These are phyloP conservation scores for Radiomyces spectabilis DNA, from an alignment of 192 early-diverging fungal species.

Conservation along the genomic window DNA sequence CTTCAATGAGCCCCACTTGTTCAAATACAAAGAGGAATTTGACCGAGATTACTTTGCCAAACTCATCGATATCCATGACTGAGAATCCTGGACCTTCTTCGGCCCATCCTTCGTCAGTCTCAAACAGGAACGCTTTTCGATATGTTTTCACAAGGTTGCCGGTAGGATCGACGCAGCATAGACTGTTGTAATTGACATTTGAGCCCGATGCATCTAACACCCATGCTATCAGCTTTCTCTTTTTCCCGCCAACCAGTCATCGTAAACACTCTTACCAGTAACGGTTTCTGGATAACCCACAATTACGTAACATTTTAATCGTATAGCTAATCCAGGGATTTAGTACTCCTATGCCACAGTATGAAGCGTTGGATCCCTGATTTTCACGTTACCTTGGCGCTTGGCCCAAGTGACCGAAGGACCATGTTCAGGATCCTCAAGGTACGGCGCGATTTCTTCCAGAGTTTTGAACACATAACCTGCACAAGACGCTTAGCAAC, in stretches of 20 bases:
- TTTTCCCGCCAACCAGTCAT: too few relatives aligned
- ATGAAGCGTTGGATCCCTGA: too few relatives aligned
- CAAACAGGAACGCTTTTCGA: conserved; percentile 63
- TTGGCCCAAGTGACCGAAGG: conserved; percentile 56
- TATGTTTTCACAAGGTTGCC: conserved; percentile 50
- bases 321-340: conserved; percentile 40
- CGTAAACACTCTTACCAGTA: too few relatives aligned
- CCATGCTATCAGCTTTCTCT: too few relatives aligned
- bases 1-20: too few relatives aligned
- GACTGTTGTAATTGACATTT: conserved; percentile 47
- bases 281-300: conserved; percentile 71
- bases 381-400: conserved; percentile 49
- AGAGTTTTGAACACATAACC: conserved; percentile 58
- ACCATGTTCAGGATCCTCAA: conserved; percentile 49
- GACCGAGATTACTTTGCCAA: conserved; percentile 44
- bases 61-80: conserved; percentile 35
- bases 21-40: neutral
- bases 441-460: conserved; percentile 50
- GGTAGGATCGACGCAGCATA: conserved; percentile 46
- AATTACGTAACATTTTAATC: conserved; percentile 48
- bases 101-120: conserved; percentile 72
- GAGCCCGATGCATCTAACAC: neutral
- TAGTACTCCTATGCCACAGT: too few relatives aligned
- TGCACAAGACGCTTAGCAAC: conserved; percentile 7
- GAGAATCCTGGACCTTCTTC: conserved; percentile 55